These are phyloP conservation scores for Medicago lupulina DNA, from an alignment of 306 rosid genomes.

Conservation along the genomic window DNA sequence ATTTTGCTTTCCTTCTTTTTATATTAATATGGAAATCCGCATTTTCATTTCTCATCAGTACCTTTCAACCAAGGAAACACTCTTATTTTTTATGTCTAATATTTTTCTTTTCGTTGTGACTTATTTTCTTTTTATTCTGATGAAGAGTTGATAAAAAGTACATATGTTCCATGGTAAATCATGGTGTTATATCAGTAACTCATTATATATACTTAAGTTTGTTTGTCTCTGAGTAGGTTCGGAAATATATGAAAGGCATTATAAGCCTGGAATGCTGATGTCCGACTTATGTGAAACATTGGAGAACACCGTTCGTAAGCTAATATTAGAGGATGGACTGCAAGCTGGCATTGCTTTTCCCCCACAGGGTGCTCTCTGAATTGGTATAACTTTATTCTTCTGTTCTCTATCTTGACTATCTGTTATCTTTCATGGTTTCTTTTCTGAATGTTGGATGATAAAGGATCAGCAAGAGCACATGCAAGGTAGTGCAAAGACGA, in stretches of 20 bases:
- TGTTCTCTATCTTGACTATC: constrained; percentile 3
- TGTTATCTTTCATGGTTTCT: constrained; percentile 12
- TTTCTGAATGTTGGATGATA: not conserved
- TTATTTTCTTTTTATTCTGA: constrained; percentile 22
- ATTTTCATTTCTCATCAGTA: not conserved
- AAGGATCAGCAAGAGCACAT: not conserved
- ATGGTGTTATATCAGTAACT: not conserved
- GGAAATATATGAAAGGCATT: constrained; percentile 79
- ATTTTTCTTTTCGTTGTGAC: not conserved
- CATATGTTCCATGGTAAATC: constrained; percentile 2
- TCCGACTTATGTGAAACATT: constrained; percentile 91
- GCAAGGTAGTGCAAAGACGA: not conserved
- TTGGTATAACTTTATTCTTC: constrained; percentile 57
- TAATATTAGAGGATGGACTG: constrained; percentile 87
- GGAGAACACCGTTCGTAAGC: constrained; percentile 88
- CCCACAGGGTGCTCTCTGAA: constrained; percentile 98
- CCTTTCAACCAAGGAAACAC: not conserved
- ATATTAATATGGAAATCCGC: not conserved
- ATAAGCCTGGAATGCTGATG: constrained; percentile 96
- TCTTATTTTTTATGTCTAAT: not conserved
- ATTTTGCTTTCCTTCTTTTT: not conserved
- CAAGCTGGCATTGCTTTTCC: constrained; percentile 99
- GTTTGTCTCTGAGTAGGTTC: constrained; percentile 63
- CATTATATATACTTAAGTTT: constrained; percentile 28
- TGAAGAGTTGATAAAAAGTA: constrained; percentile 1